Evolutionary conservation across 2,329 filamentous ascomycete genomes (phyloP).

Genomic region (Penicillium verrucosum): DNA sequence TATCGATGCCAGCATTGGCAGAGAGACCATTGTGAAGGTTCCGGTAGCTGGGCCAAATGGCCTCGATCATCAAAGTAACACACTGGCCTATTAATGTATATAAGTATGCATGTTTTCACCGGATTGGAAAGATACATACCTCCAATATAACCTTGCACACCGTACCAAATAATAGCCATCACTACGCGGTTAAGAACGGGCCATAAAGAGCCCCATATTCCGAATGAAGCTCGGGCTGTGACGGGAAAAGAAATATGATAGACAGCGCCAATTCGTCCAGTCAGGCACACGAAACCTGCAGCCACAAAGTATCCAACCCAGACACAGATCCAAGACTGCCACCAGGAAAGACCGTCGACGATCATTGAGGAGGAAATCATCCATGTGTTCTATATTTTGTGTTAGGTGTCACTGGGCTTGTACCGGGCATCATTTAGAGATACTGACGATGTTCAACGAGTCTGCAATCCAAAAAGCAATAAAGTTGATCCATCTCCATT

Average conservation of each 20-base stretch:
- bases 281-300: constrained; percentile 70
- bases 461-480: constrained; percentile 85
- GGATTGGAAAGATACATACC: constrained; percentile 33
- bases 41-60: constrained; percentile 67
- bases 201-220: constrained; percentile 86
- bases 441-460: constrained; percentile 69
- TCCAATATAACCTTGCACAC: constrained; percentile 72
- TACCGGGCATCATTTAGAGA: not conserved
- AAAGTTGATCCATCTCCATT: constrained; percentile 87
- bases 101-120: not conserved
- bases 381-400: constrained; percentile 67
- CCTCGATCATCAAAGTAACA: constrained; percentile 81
- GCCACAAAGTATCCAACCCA: constrained; percentile 82
- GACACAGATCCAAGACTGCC: constrained; percentile 86
- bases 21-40: constrained; percentile 67
- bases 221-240: constrained; percentile 72
- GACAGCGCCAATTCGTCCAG: constrained; percentile 76
- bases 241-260: constrained; percentile 92
- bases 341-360: constrained; percentile 75
- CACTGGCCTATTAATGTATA: constrained; percentile 58
- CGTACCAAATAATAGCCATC: constrained; percentile 86
- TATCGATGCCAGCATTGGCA: constrained; percentile 64
- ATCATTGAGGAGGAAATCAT: constrained; percentile 89
- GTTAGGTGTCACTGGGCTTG: constrained; percentile 1
- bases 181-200: constrained; percentile 84